These are phyloP conservation scores for Cinnamomum chago DNA, from an alignment of 164 flowering plant species.

Conservation along the genomic window DNA sequence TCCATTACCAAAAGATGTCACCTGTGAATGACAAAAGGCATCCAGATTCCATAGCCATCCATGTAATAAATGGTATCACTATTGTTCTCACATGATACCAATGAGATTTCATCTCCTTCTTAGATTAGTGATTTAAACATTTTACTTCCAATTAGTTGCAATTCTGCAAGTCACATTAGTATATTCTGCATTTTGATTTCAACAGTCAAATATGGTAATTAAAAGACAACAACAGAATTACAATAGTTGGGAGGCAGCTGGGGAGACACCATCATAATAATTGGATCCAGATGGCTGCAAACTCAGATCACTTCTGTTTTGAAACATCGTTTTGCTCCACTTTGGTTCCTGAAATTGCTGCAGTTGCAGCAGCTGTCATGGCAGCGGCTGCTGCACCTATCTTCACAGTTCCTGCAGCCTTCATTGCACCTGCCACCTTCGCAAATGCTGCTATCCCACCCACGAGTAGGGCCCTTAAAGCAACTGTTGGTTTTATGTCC, in stretches of 20 bases:
- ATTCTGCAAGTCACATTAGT: too few relatives aligned
- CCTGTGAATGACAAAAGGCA: too few relatives aligned
- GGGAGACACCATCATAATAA: background rate
- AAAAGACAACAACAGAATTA: too few relatives aligned
- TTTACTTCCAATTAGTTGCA: too few relatives aligned
- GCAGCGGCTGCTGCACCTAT: slow-evolving; percentile 88
- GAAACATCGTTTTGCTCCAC: slow-evolving; percentile 35
- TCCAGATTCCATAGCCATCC: too few relatives aligned
- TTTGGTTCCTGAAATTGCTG: slow-evolving; percentile 62
- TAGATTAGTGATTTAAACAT: too few relatives aligned
- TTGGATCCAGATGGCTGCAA: background rate
- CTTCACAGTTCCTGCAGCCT: slow-evolving; percentile 92
- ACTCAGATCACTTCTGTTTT: slow-evolving; percentile 21
- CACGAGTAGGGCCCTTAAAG: slow-evolving; percentile 76
- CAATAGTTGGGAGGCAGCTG: background rate
- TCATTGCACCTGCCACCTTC: slow-evolving; percentile 73
- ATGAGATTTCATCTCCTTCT: too few relatives aligned
- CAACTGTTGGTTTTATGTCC: slow-evolving; percentile 80
- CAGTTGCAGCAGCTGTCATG: slow-evolving; percentile 77
- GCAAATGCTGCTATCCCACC: slow-evolving; percentile 90
- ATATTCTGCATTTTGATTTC: too few relatives aligned
- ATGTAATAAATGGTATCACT: too few relatives aligned
- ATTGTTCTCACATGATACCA: too few relatives aligned
- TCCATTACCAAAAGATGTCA: too few relatives aligned
- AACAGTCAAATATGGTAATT: too few relatives aligned